Percentiles rank a stretch among this genome's conserved stretches.
Conservation (phyloP, 768 basidiomycete genomes). For the Lactarius psammicola region DNA sequence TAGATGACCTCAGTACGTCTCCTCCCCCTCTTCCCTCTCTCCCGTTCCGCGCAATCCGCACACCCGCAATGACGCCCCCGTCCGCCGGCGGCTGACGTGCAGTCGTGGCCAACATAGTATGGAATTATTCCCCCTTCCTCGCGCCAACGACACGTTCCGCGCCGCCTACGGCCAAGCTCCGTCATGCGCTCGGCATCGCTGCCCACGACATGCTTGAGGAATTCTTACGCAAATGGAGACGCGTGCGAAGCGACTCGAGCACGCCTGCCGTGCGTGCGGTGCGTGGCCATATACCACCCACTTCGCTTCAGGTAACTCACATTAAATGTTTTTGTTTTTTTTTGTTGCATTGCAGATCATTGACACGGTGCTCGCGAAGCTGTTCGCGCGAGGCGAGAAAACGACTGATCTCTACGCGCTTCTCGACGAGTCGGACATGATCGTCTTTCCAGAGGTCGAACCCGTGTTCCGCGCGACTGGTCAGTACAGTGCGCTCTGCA, state of each 20-base stretch:
- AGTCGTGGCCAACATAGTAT: constrained; percentile 89
- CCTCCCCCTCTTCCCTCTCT: constrained; percentile 21
- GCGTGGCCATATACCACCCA: constrained; percentile 12
- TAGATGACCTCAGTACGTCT: constrained; percentile 86
- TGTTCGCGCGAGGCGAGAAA: constrained; percentile 62
- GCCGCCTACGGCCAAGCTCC: constrained; percentile 67
- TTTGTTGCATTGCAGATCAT: constrained; percentile 63
- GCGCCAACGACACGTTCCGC: constrained; percentile 64
- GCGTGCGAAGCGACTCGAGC: constrained; percentile 42
- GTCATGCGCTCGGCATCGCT: constrained; percentile 57
- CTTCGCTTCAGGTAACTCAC: neutral
- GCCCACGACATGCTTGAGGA: constrained; percentile 74
- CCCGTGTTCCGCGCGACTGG: constrained; percentile 48
- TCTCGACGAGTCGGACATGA: constrained; percentile 50
- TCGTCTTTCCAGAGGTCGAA: constrained; percentile 64
- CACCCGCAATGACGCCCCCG: constrained; percentile 36
- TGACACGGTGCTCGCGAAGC: constrained; percentile 78
- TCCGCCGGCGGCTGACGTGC: constrained; percentile 63
- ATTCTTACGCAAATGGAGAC: constrained; percentile 63
- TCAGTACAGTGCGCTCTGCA: constrained; percentile 60
- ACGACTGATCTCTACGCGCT: constrained; percentile 60
- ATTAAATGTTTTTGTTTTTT: too few species aligned
- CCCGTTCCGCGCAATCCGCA: constrained; percentile 28
- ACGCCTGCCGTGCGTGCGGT: constrained; percentile 29
- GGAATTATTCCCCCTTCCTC: constrained; percentile 89